Base-by-base conservation (phyloP, 2,329 filamentous ascomycete genomes). In the Fusarium succisae region DNA sequence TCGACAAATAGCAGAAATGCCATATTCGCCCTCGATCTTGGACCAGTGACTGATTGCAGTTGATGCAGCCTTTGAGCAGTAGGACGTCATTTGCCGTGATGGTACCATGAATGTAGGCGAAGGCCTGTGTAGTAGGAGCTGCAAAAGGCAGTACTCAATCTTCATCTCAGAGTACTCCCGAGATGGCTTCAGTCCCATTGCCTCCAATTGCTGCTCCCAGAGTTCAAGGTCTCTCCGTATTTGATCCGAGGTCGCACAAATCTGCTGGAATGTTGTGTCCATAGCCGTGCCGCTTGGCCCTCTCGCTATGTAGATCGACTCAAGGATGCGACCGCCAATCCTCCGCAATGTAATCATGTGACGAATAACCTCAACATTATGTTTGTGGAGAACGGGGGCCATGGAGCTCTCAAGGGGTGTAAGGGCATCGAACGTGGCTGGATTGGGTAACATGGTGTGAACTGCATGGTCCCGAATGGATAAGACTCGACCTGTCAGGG, bases 261-360 rank as follows among this genome's bases (percentile, higher is more conserved):
- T 66, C 3, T 66, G 63, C 8, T 66, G 59, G 22, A 66, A 66
- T 2, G 35, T 66, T 1, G 63, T 66, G 6, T 66, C 28, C 63
- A 66, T 66, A 6, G 63, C 60, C 8, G 60, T 66, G 3, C 60
- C 60, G 3, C 30, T 57, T 0, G 63, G 48, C 4, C 63, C 63
- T 15, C 63, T 26, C 3, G 60, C 63, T 15, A 66, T 65, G 15
- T 66, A 57, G 3, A 66, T 66, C 1, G 63, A 66, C 12, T 66
- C 63, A 3, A 66, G 61, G 6, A 66, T 57, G 0, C 63, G 60
- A 1, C 60, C 63, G 2, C 63, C 30, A 5, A 66, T 66, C 12
- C 24, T 48, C 10, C 50, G 12, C 1, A 66, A n/a, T 0, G 20
- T 1, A 13, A 48, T 38, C 18, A 56, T n/a, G 9, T 66, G 63